Base-by-base conservation (phyloP, 768 basidiomycete species). In the Gymnopilus dilepis region DNA sequence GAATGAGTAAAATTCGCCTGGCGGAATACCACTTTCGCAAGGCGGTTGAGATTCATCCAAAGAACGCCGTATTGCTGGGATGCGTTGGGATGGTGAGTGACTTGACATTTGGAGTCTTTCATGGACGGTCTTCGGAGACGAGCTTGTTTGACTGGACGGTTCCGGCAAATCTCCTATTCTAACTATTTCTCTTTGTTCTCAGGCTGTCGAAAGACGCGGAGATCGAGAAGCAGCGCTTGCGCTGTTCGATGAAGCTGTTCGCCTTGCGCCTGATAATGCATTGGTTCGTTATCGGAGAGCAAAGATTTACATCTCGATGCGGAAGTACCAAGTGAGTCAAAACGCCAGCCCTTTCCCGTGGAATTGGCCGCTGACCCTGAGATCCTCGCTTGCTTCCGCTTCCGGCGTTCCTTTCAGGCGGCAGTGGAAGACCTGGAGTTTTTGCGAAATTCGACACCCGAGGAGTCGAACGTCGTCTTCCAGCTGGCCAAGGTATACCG, bases 1-100 rank as follows among this genome's bases (percentile, higher is more conserved):
- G 94, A 69, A 94, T 91, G 85, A 95, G 92, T 76, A 98, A 97
- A 80, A 79, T 93, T 60, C 88, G 92, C 45, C 81, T 96, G 54
- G 97, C 97, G 43, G 95, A 99, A 73, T 98, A 97, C 78, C 96
- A 99, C 77, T 99, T 94, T 80, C 86, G 92, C 67, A 91, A 90
- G 73, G 96, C 97, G 3, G 84, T 90, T 34, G 88, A 92, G 67
- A 95, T 99, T 74, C 95, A 98, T 74, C 93, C 95, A 40, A 86
- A 89, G 67, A 99, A 97, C 75, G 95, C 95, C 13, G 95, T 99
- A n/a, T 81, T 99, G 63, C 79, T 97, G 61, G 95, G 94, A 69
- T 99, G 96, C 74, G 91, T 99, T 70, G 97, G 95, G 50, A 92
- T 95, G 88, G 97, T 97, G 69, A 75, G 94, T 86, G 65, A 43